Percentiles rank a stretch among this genome's conserved stretches.
phyloP scores from a whole-genome alignment of 139 green algal species.

The Chlorella sp. region DNA sequence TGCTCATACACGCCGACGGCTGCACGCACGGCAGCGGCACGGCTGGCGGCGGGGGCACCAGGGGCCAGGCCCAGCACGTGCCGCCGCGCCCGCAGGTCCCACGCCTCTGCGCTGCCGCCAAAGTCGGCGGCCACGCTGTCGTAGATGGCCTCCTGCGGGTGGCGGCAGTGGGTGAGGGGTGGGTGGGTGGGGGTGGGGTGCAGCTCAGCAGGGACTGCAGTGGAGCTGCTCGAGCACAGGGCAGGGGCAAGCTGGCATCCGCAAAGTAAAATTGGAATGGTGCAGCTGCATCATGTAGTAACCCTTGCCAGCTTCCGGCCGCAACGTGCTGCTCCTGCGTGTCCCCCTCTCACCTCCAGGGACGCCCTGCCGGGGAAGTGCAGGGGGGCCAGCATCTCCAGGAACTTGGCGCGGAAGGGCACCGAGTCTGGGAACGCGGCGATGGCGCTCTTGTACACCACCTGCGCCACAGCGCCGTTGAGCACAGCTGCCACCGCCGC shows the following conservation, averaged over 20 bases:
- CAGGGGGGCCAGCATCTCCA: constrained; percentile 63
- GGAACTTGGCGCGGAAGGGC: constrained; percentile 52
- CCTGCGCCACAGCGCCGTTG: constrained; percentile 61
- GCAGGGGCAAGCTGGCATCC: neutral
- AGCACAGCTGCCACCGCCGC: constrained; percentile 70
- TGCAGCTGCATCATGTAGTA: neutral
- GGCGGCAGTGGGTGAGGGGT: neutral
- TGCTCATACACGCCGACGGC: constrained; percentile 39
- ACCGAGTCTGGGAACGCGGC: constrained; percentile 50
- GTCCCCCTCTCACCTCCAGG: constrained; percentile 25
- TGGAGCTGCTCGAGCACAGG: neutral
- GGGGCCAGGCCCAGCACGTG: neutral
- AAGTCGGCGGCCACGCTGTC: constrained; percentile 63
- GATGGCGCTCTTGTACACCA: constrained; percentile 67
- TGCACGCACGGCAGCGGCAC: neutral
- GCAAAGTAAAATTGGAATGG: neutral
- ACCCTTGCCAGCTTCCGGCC: neutral
- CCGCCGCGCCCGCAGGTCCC: constrained; percentile 62
- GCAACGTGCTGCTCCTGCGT: neutral
- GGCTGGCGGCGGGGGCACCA: neutral
- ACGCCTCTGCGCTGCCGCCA: constrained; percentile 46
- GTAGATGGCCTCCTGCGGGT: constrained; percentile 46
- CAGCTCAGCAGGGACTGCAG: neutral
- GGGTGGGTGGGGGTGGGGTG: neutral
- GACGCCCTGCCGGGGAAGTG: constrained; percentile 53